Base-by-base conservation (phyloP, 495 filamentous ascomycete genomes). In the Talaromyces trachyspermus region DNA sequence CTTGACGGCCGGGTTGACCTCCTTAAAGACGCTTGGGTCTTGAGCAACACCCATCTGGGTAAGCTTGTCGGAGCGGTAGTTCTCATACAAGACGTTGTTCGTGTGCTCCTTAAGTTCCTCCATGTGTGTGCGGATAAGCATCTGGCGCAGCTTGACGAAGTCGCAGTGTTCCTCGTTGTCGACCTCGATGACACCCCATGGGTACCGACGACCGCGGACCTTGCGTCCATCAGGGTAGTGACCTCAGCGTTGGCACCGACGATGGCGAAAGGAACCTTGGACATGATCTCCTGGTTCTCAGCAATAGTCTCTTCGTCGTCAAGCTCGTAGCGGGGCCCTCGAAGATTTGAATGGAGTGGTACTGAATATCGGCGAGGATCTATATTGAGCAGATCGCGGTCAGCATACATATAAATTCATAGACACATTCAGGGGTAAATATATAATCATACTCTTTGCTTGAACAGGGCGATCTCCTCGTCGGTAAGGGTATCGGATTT, bases 81-180 rank as follows among this genome's bases (percentile, higher is more conserved):
- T 96, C 76, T 98, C 92, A 72, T 98, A 98, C 52, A 98, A 76
- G 51, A 77, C 76, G 76, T 98, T 97, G 83, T 95, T 98, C 67
- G 92, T 98, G 79, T 97, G 88, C 76, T 98, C 92, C 82, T 98
- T 98, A 71, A 98, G 88, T 75, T 98, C 92, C 63, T 98, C 92
- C 92, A 98, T 98, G 79, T 98, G 92, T 49, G 92, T 98, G 69
- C 92, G 88, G 71, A 98, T 97, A 57, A 98, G 81, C 92, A 98
- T 98, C 68, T 98, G 92, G 59, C 92, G 89, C 43, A 98, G 80
- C 80, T 98, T 98, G 70, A 97, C 94, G 53, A 98, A 98, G 70
- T 98, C 92, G 68, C 92, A 98, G 75, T 98, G 92, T 65, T 98
- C 92, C 77, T 97, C 94, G 66, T 98, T 98, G 71, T 98, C 92